phyloP scores from a whole-genome alignment of 2,329 filamentous ascomycete genomes.

The Xylaria sp. region DNA sequence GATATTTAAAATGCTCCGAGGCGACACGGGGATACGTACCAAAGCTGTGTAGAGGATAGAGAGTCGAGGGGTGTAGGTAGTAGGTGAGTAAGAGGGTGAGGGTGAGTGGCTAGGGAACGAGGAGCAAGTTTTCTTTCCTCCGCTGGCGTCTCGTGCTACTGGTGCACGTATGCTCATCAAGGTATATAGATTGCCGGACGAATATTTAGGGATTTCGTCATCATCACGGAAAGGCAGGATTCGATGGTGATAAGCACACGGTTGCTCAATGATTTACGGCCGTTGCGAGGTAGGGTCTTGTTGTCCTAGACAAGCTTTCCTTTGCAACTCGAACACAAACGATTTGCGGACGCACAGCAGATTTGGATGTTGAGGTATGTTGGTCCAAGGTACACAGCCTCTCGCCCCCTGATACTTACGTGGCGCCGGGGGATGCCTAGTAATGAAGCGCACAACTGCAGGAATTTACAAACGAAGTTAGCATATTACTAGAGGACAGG shows the following conservation, averaged over 20 bases:
- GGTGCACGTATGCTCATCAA: background rate
- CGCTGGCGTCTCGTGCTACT: background rate
- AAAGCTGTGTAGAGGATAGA: background rate
- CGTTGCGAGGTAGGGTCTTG: slow-evolving; percentile 15
- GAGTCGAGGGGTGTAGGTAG: background rate
- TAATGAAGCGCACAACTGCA: background rate
- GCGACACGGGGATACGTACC: background rate
- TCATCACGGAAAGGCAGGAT: no score
- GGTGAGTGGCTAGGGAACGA: background rate
- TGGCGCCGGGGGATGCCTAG: background rate
- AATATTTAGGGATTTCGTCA: no score
- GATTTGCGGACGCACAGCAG: slow-evolving; percentile 15
- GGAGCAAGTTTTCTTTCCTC: background rate
- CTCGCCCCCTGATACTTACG: background rate
- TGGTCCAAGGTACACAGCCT: slow-evolving; percentile 3
- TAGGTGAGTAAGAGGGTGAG: background rate
- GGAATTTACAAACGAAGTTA: background rate
- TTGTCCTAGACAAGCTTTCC: background rate
- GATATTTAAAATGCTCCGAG: slow-evolving; percentile 21
- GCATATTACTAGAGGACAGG: no score
- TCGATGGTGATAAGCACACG: background rate
- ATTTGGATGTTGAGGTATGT: background rate
- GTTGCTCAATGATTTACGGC: slow-evolving; percentile 22
- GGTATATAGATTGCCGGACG: background rate
- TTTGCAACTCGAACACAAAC: background rate